Evolutionary conservation across 306 rosid species (phyloP), one percentile per base, ranked within the genome.

Genomic region (Dryas octopetala): DNA sequence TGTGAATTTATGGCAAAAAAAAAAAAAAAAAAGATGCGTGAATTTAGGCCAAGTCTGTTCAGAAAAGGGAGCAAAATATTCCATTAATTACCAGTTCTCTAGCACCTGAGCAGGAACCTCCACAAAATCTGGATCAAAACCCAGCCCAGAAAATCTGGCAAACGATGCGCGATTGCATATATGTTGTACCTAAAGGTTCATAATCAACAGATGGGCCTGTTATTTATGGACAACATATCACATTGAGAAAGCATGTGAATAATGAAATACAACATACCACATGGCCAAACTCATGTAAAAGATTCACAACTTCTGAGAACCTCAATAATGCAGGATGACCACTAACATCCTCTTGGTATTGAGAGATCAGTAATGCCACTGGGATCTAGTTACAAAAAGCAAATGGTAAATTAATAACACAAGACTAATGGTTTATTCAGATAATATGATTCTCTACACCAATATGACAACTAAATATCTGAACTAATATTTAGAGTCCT

Each of bases 271-370:
- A 76, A 75, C 93, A 71, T 92, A 95, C 99, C 99, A 95, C 90
- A 68, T 95, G 99, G 81, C 99, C 99, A 80, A 95, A 88, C 88
- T 95, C 97, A 32, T 92, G 97, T 87, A 95, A 88, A 80, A 95
- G 89, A 82, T 89, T 80, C 76, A 90, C 96, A 84, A 95, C 96
- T 86, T 95, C 97, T 46, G 99, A 85, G 86, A 95, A 95, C 71
- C 89, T 86, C 80, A 95, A 82, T 78, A 95, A 84, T 79, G 86
- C 92, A 81, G 96, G 80, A 46, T 77, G 83, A 83, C 85, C 78
- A 49, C 74, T 76, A 66, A 63, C 83, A 71, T 85, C 97, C 82
- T 89, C 92, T 68, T 78, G 91, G 76, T 78, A 80, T 78, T 95
- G 97, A 80, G 91, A 84, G 65, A 95, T 79, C 74, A 95, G 76